phyloP scores from a whole-genome alignment of 148 eudicot genomes.

The Rhododendron ovatum region DNA sequence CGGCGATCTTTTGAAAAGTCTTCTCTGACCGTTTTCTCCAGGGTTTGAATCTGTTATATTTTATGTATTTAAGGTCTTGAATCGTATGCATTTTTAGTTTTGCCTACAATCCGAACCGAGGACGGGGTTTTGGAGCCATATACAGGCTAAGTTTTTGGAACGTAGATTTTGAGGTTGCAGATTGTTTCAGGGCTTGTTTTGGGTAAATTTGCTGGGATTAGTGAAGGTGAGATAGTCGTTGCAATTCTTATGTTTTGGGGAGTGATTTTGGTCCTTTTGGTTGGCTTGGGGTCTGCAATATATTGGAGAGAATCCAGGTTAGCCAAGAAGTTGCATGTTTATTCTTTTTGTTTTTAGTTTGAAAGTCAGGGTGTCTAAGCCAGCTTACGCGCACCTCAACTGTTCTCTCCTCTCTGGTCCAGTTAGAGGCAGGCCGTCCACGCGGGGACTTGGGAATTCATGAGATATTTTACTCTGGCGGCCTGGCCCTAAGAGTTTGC shows the following conservation, averaged over 20 bases:
- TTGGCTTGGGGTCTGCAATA: neutral
- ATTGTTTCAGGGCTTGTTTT: no score
- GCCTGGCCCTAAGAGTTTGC: neutral
- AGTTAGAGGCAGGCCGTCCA: no score
- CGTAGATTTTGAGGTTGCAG: no score
- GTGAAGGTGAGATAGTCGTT: neutral
- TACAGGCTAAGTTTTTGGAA: no score
- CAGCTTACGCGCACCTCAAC: no score
- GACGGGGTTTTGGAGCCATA: neutral
- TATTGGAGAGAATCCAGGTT: slow-evolving; percentile 10
- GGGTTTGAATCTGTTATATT: neutral
- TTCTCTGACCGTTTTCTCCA: neutral
- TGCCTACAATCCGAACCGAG: no score
- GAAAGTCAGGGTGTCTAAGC: no score
- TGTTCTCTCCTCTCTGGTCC: no score
- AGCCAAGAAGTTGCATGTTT: slow-evolving; percentile 9
- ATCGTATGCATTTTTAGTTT: neutral
- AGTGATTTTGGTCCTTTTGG: neutral
- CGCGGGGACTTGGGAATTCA: no score
- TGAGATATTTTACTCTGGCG: no score
- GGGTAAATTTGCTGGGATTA: neutral
- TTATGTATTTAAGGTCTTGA: neutral
- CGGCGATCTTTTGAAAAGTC: neutral
- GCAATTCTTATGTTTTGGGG: neutral
- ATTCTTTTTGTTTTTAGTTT: neutral